Conservation (phyloP, 306 rosid species). For the Luffa acutangula region DNA sequence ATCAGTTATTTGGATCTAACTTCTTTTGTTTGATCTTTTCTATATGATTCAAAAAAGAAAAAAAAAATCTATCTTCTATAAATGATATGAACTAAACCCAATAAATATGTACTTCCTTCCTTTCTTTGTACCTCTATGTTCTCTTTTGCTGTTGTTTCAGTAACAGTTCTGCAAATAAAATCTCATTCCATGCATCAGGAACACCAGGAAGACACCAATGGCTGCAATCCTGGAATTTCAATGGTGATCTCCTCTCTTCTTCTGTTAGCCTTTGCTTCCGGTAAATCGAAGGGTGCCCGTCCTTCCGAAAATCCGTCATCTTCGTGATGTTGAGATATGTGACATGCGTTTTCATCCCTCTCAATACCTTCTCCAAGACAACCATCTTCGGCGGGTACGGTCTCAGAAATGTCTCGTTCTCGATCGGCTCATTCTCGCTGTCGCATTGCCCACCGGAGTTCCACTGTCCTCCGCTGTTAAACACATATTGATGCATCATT, state of each 20-base stretch:
- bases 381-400: slow-evolving; percentile 66
- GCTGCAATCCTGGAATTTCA: slow-evolving; percentile 81
- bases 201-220: slow-evolving; percentile 99
- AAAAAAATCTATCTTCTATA: slow-evolving; percentile 6
- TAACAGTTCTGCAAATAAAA: slow-evolving; percentile 62
- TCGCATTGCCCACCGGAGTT: slow-evolving; percentile 87
- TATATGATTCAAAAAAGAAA: slow-evolving; percentile 12
- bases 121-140: slow-evolving; percentile 32
- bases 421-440: slow-evolving; percentile 64
- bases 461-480: slow-evolving; percentile 93
- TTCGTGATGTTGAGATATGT: slow-evolving; percentile 70
- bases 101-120: background rate
- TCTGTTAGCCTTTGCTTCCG: slow-evolving; percentile 44
- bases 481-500: background rate
- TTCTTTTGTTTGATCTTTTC: slow-evolving; percentile 11
- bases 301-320: slow-evolving; percentile 88
- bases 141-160: slow-evolving; percentile 35
- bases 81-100: background rate
- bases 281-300: slow-evolving; percentile 90
- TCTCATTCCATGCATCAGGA: slow-evolving; percentile 89
- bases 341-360: slow-evolving; percentile 66
- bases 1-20: background rate
- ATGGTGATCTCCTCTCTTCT: slow-evolving; percentile 51
- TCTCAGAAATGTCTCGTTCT: slow-evolving; percentile 51
- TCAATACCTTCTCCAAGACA: slow-evolving; percentile 60